Evolutionary conservation across 345 rosid species (phyloP), one percentile per base, ranked within the genome.

Genomic region (Theobroma cacao): DNA sequence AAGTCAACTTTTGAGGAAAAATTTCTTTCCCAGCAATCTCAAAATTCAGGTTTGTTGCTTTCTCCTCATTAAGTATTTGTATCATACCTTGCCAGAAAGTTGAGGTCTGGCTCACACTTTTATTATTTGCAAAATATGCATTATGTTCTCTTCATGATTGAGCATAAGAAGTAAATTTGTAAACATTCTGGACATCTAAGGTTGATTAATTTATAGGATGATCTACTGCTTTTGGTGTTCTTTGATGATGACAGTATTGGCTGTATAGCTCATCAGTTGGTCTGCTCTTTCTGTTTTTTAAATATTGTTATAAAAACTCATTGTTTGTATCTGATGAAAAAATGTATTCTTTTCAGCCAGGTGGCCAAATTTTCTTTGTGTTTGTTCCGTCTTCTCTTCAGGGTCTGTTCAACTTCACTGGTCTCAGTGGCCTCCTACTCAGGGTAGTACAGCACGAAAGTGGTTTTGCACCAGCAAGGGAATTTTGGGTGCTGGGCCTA

Each of bases 401-500:
- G 99, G 99, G 45, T 96, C 98, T 36, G 97, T 96, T 82, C 99
- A 96, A 77, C 95, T 96, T 80, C 97, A 92, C 83, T 96, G 99
- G 98, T 91, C 98, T 45, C 97, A 93, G 67, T 89, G 99, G 98
- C 97, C 98, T 77, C 89, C 95, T 63, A 86, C 86, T 90, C 98
- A 88, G 82, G 89, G 83, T 85, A 82, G 86, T 84, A 78, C 90
- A 69, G 78, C 86, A 8, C 90, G 89, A 22, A 91, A 86, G 85
- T 96, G 99, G 99, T 96, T 96, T 88, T 85, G 82, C 88, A 91
- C 99, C n/a, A 91, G 91, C 89, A 96, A 91, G 87, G 99, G 97
- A 77, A 94, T 96, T 69, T 85, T 96, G 90, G 99, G 99, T 82
- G 98, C 99, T 61, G 99, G 99, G 43, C 99, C 99, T 78, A 94